Percentiles rank a stretch among this genome's conserved stretches.
Conservation (phyloP, 75 land plant genomes). For the Cryptomeria japonica region DNA sequence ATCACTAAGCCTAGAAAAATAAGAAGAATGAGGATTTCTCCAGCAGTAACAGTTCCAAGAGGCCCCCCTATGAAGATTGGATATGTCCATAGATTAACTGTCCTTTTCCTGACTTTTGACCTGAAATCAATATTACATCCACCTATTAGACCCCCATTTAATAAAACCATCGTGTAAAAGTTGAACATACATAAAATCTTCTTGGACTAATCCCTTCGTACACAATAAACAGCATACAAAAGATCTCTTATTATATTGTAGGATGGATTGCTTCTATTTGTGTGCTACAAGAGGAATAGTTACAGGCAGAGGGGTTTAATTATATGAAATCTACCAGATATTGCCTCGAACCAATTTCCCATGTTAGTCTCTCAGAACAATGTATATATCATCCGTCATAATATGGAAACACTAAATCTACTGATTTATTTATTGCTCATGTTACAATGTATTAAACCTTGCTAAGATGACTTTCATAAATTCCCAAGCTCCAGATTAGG, state of each 20-base stretch:
- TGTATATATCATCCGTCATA: neutral
- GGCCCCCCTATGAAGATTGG: slow-evolving; percentile 2
- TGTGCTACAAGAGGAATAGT: neutral
- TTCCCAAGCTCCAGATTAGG: neutral
- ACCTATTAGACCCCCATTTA: neutral
- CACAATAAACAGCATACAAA: neutral
- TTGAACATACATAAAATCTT: neutral
- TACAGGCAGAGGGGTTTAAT: neutral
- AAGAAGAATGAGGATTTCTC: neutral
- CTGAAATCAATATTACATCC: neutral
- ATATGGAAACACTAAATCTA: neutral
- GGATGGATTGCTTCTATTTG: neutral
- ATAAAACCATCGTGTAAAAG: neutral
- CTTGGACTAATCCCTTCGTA: neutral
- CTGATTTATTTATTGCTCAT: neutral
- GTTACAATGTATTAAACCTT: neutral
- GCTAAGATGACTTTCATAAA: neutral
- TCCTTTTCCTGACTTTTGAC: neutral
- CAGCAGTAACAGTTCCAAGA: slow-evolving; percentile 4
- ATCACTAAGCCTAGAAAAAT: neutral
- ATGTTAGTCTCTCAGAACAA: neutral
- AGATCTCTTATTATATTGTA: neutral
- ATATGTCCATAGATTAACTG: neutral
- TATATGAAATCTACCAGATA: neutral
- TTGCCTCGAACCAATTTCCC: neutral